Percentiles rank a stretch among this genome's conserved stretches.
These are phyloP conservation scores for Leptosphaerulina australis DNA, from an alignment of 2,329 filamentous ascomycete species.

Conservation along the genomic window DNA sequence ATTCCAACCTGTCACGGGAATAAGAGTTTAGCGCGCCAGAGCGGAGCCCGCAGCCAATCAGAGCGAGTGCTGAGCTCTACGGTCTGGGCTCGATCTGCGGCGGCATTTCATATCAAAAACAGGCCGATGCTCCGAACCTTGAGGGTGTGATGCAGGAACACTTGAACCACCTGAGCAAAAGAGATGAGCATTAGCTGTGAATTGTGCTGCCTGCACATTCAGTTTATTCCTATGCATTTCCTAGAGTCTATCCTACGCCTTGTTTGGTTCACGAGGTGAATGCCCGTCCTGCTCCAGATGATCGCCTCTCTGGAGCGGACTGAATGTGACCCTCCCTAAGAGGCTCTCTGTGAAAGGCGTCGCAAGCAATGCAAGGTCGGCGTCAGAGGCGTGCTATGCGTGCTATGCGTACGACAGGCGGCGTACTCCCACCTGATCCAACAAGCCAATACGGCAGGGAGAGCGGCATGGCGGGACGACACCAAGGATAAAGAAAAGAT, in stretches of 20 bases:
- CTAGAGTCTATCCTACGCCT: too few species aligned
- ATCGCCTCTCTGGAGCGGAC: neutral
- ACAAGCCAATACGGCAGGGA: constrained; percentile 5
- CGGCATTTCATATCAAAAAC: constrained; percentile 1
- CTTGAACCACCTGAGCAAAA: neutral
- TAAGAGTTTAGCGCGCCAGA: constrained; percentile 9
- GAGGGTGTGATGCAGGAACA: neutral
- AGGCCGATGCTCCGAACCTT: constrained; percentile 11
- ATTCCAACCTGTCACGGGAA: constrained; percentile 15
- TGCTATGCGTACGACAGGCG: constrained; percentile 4
- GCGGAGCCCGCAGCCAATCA: constrained; percentile 34
- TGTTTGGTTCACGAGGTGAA: too few species aligned
- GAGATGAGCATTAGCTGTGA: too few species aligned
- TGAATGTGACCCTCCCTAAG: neutral
- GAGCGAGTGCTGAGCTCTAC: neutral
- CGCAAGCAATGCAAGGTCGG: constrained; percentile 3
- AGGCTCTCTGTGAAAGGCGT: too few species aligned
- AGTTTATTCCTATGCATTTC: too few species aligned
- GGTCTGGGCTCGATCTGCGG: constrained; percentile 17
- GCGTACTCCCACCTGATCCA: constrained; percentile 3
- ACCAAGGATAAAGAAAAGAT: constrained; percentile 1
- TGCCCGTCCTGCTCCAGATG: neutral
- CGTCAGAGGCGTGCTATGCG: constrained; percentile 4
- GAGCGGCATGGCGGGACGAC: constrained; percentile 5
- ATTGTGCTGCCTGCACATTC: too few species aligned